Base-by-base conservation (phyloP, 768 basidiomycete genomes). In the Rhodotorula babjevae region DNA sequence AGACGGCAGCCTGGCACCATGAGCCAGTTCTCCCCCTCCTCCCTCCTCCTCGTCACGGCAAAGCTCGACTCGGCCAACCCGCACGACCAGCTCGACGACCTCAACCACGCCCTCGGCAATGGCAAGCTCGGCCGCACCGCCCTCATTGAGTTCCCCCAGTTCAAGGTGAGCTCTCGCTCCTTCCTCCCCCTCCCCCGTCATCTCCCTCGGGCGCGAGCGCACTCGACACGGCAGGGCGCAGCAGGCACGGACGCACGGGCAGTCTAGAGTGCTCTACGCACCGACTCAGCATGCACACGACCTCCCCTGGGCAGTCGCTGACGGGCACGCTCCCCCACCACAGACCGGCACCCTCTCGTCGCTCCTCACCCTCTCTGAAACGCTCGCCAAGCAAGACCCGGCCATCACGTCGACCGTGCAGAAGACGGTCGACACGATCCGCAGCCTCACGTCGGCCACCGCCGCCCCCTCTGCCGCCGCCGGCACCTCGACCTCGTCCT, bases 321-420 rank as follows among this genome's bases (percentile, higher is more conserved):
- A 11, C 33, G 14, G 4, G 1, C 33, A 36, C 31, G 4, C 56
- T 18, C 14, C 23, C 9, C 65, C 56, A 46, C 42, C 40, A 16
- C 80, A 93, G 96, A 92, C 93, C 72, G 96, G 94, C 65, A 99
- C 95, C 4, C 87, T 99, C 60, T 93, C 95, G 75, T 85, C 87
- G 29, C 87, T 99, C 65, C 87, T 99, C 71, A 85, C 87, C 4
- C 85, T 98, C 63, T 95, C 93, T 25, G 96, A 98, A 79, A 88
- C 90, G 61, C 85, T 98, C 53, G 92, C 93, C 14, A 99, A 98
- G 83, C 87, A 90, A 69, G 96, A 98, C 78, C 79, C 85, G 52
- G 88, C 86, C 84, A 94, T 97, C 83, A 96, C 93, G 3, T 83
- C 86, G 23, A 88, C 88, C 15, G 89, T 95, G 72, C 92, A 92